These are phyloP conservation scores for Rhododendron simsii DNA, from an alignment of 148 eudicot genomes.

Conservation along the genomic window DNA sequence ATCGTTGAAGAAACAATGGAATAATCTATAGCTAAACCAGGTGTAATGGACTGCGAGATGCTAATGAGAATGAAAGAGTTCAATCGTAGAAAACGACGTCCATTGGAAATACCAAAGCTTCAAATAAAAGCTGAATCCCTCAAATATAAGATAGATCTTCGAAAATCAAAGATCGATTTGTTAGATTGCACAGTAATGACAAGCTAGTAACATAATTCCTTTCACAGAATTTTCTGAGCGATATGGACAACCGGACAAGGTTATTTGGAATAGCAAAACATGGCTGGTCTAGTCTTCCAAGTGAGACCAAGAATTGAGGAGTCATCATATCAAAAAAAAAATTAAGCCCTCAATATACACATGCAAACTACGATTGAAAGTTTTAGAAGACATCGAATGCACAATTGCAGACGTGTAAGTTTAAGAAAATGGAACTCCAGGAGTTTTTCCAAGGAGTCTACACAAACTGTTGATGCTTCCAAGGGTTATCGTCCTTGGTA, in stretches of 20 bases:
- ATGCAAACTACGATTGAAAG: neutral
- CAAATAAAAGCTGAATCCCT: neutral
- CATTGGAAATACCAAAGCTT: neutral
- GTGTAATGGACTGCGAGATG: neutral
- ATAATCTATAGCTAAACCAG: neutral
- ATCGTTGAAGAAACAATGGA: neutral
- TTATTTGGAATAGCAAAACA: neutral
- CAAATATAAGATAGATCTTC: neutral
- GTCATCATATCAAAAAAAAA: neutral
- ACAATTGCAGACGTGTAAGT: neutral
- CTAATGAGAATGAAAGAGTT: neutral
- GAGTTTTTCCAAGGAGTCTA: neutral
- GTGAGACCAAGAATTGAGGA: neutral
- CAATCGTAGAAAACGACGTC: neutral
- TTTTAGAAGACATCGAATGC: neutral
- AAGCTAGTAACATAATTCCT: neutral
- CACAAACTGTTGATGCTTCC: neutral
- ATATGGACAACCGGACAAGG: neutral
- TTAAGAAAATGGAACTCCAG: neutral
- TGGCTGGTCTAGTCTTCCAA: neutral
- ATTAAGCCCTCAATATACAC: neutral
- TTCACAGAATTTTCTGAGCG: neutral
- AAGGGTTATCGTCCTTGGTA: neutral
- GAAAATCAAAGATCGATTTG: neutral
- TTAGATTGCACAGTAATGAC: neutral